Conservation (phyloP, 345 rosid species). For the Moricandia moricandioides region DNA sequence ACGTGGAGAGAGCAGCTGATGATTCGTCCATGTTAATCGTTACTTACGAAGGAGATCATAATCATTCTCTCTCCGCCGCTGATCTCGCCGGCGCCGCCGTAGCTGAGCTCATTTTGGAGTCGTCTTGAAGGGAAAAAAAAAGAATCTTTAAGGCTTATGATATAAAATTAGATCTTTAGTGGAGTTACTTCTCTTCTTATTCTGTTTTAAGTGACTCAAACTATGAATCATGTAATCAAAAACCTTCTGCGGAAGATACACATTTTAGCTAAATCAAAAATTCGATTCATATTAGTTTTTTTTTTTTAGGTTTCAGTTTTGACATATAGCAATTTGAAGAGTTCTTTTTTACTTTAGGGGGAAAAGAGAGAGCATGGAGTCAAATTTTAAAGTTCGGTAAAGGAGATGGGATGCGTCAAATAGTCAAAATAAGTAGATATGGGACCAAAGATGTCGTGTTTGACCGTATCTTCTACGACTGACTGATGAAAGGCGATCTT, state of each 20-base stretch:
- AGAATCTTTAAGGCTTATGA: neutral
- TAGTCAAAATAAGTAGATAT: slow-evolving; percentile 17
- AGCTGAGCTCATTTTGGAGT: slow-evolving; percentile 70
- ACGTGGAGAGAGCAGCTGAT: slow-evolving; percentile 86
- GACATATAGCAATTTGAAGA: slow-evolving; percentile 1
- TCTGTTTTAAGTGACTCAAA: neutral
- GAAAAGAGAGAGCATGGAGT: neutral
- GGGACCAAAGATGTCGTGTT: slow-evolving; percentile 32
- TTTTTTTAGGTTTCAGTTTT: neutral
- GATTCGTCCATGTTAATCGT: slow-evolving; percentile 80
- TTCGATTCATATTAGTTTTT: neutral
- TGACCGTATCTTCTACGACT: slow-evolving; percentile 7
- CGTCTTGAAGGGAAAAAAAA: slow-evolving; percentile 45
- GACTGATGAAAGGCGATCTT: neutral
- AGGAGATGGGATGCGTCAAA: slow-evolving; percentile 21
- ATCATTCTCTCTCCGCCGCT: slow-evolving; percentile 60
- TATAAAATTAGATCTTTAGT: slow-evolving; percentile 19
- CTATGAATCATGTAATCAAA: slow-evolving; percentile 22
- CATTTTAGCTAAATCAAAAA: neutral
- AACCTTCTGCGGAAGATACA: slow-evolving; percentile 1
- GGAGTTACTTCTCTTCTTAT: neutral
- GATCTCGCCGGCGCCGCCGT: slow-evolving; percentile 49
- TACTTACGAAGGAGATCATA: slow-evolving; percentile 94
- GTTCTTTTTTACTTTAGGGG: neutral
- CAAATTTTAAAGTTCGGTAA: slow-evolving; percentile 11